Evolutionary conservation across 345 rosid genomes (phyloP).

Genomic region (Moricandia moricandioides): DNA sequence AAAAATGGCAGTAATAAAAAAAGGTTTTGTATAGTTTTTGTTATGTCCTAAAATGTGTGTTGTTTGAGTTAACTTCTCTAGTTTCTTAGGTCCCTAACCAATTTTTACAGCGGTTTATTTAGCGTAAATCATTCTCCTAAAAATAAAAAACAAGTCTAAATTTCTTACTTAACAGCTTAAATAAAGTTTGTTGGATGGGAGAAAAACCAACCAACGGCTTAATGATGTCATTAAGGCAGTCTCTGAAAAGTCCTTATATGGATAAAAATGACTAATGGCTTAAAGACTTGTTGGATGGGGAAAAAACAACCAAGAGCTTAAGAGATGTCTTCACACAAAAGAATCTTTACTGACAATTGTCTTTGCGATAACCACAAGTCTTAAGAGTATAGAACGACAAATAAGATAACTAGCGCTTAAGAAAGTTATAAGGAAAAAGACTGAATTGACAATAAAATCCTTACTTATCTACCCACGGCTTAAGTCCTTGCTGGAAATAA

Average conservation of each 20-base stretch:
- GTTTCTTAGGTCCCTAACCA: not conserved
- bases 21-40: too few species aligned
- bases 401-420: not conserved
- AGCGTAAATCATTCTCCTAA: too few species aligned
- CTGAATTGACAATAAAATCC: too few species aligned
- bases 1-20: too few species aligned
- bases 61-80: too few species aligned
- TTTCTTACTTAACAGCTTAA: not conserved
- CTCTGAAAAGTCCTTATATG: not conserved
- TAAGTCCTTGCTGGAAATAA: too few species aligned
- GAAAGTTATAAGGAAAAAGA: not conserved
- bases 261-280: not conserved
- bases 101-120: too few species aligned
- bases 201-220: not conserved
- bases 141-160: too few species aligned
- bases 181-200: not conserved
- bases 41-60: too few species aligned
- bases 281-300: not conserved
- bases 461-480: too few species aligned
- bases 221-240: not conserved
- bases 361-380: not conserved
- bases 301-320: not conserved
- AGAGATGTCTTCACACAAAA: not conserved
- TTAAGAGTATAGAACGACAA: too few species aligned
- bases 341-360: not conserved